phyloP scores from a whole-genome alignment of 345 rosid species.

The Pugionium cornutum region DNA sequence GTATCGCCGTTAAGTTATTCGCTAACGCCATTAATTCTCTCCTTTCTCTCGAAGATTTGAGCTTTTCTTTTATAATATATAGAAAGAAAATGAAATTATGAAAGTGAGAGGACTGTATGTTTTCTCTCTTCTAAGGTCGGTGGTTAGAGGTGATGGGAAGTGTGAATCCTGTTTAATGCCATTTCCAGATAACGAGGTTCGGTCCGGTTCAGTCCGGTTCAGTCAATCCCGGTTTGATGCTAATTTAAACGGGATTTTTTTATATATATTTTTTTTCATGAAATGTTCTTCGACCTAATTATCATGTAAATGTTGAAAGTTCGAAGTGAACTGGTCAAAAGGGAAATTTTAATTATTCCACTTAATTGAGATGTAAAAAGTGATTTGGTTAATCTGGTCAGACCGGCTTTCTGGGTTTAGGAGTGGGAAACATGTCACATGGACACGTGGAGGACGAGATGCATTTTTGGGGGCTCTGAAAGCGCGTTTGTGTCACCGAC shows the following conservation, averaged over 20 bases:
- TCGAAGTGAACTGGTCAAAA: not conserved
- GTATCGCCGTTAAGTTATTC: constrained; percentile 84
- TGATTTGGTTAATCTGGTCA: constrained; percentile 6
- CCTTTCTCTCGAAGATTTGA: constrained; percentile 7
- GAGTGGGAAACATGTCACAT: constrained; percentile 24
- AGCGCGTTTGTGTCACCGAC: constrained; percentile 19
- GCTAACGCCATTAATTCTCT: constrained; percentile 60
- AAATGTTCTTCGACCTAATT: no score
- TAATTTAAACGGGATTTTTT: not conserved
- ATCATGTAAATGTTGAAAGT: not conserved
- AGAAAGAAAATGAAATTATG: constrained; percentile 17
- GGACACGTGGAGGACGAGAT: constrained; percentile 20
- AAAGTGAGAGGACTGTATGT: constrained; percentile 30
- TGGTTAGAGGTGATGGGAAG: constrained; percentile 36
- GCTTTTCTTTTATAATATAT: not conserved
- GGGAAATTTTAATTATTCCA: not conserved
- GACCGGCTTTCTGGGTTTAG: constrained; percentile 29
- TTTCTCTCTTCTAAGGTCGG: constrained; percentile 31
- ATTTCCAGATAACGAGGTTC: constrained; percentile 14
- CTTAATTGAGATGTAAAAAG: constrained; percentile 1
- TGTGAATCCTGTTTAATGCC: constrained; percentile 29
- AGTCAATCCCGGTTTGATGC: not conserved
- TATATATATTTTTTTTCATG: no score
- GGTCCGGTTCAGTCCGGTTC: constrained; percentile 1
- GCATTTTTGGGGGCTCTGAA: not conserved